These are phyloP conservation scores for Castanea sativa DNA, from an alignment of 306 rosid genomes.

Conservation along the genomic window DNA sequence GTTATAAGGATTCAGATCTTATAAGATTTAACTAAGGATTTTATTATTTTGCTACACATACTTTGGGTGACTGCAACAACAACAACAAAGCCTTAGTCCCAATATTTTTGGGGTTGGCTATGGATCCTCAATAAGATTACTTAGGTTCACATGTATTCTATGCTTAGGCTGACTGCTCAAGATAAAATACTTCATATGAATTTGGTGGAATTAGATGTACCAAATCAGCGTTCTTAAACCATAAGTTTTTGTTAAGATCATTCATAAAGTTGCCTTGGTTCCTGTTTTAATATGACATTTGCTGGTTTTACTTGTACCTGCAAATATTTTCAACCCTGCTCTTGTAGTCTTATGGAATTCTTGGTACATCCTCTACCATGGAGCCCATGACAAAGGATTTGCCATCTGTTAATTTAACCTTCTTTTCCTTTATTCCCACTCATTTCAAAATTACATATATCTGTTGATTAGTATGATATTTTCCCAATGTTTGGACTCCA, in stretches of 20 bases:
- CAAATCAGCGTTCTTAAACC: background rate
- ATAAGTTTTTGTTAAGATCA: background rate
- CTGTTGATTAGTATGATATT: background rate
- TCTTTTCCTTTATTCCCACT: no score
- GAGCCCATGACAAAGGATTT: background rate
- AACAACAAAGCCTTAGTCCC: no score
- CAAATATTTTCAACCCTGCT: background rate
- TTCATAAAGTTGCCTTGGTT: background rate
- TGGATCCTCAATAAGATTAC: no score
- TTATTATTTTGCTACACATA: no score
- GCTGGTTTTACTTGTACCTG: background rate
- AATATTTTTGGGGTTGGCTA: no score
- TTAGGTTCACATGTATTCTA: background rate
- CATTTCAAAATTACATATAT: no score
- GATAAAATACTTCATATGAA: background rate
- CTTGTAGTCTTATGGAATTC: background rate
- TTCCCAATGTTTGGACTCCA: background rate
- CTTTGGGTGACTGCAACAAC: no score
- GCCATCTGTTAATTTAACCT: no score
- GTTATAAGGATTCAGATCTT: no score
- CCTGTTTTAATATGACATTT: background rate
- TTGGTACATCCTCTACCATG: background rate
- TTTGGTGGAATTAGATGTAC: slow-evolving; percentile 4
- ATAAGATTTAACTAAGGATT: no score
- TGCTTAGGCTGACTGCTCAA: background rate